phyloP scores from a whole-genome alignment of 2,329 filamentous ascomycete genomes.

The Truncatella angustata region DNA sequence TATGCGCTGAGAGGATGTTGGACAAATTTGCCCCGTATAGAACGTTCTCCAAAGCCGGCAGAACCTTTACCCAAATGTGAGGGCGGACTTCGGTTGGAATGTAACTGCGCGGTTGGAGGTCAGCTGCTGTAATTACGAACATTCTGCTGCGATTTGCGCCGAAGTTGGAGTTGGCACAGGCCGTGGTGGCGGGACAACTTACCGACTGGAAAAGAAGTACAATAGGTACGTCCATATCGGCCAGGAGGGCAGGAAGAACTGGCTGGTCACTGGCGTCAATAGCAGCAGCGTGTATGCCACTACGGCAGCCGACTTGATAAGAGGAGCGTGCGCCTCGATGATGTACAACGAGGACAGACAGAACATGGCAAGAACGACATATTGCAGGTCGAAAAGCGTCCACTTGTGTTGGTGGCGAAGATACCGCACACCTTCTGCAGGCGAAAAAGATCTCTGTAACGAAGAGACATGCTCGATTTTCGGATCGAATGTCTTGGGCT shows the following conservation, averaged over 20 bases:
- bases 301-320: conserved; percentile 73
- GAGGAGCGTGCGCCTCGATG: conserved; percentile 77
- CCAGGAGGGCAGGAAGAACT: conserved; percentile 87
- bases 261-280: conserved; percentile 78
- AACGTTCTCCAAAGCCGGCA: conserved; percentile 93
- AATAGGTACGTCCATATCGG: conserved; percentile 84
- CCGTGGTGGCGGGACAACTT: too few relatives aligned
- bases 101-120: conserved; percentile 56
- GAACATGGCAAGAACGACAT: conserved; percentile 70
- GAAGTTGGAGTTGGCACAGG: too few relatives aligned
- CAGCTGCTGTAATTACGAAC: background rate
- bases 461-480: conserved; percentile 62
- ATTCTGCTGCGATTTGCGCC: too few relatives aligned
- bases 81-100: conserved; percentile 86
- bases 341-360: conserved; percentile 75
- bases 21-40: conserved; percentile 93
- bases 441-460: conserved; percentile 73
- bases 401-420: conserved; percentile 80
- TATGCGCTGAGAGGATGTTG: conserved; percentile 91
- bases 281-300: conserved; percentile 67
- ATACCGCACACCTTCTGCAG: conserved; percentile 72
- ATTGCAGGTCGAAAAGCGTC: conserved; percentile 82
- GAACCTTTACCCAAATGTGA: conserved; percentile 91
- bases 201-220: conserved; percentile 93
- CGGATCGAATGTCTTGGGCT: conserved; percentile 6